phyloP scores from a whole-genome alignment of 1,284 basidiomycete genomes.

The Mycena sp. region DNA sequence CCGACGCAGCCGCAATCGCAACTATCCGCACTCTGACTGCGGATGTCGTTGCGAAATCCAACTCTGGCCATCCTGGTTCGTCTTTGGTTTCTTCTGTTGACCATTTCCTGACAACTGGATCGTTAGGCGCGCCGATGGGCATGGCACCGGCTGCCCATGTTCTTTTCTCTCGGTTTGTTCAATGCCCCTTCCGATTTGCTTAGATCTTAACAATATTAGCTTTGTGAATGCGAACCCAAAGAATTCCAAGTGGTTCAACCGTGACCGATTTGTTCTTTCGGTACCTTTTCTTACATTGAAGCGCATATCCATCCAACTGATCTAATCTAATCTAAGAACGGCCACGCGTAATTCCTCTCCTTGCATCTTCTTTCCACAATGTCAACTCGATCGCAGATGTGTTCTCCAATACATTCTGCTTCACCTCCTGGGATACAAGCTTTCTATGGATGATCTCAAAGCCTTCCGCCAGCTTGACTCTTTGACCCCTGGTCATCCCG shows the following conservation, averaged over 20 bases:
- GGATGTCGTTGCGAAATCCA: constrained; percentile 82
- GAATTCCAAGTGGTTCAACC: constrained; percentile 92
- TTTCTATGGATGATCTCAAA: constrained; percentile 88
- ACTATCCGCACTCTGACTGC: constrained; percentile 79
- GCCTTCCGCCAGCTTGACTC: constrained; percentile 88
- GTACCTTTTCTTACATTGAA: neutral
- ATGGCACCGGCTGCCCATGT: constrained; percentile 92
- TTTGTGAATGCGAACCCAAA: constrained; percentile 90
- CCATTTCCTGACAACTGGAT: constrained; percentile 11
- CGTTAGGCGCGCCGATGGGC: constrained; percentile 92
- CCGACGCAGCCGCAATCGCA: constrained; percentile 69
- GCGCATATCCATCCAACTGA: neutral
- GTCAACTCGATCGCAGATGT: constrained; percentile 59
- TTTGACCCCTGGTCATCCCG: constrained; percentile 92
- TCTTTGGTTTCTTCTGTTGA: neutral
- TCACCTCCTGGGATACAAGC: constrained; percentile 86
- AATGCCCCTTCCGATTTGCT: neutral
- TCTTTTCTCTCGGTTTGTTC: constrained; percentile 77
- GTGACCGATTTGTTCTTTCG: constrained; percentile 89
- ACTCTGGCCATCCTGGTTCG: constrained; percentile 90
- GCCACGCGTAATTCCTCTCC: constrained; percentile 18
- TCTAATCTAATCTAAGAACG: constrained; percentile 10
- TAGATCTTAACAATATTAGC: constrained; percentile 45
- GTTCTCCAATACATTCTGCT: constrained; percentile 87
- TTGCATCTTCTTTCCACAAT: neutral